These are phyloP conservation scores for Boletellus ananiceps DNA, from an alignment of 768 basidiomycete species.

Conservation along the genomic window DNA sequence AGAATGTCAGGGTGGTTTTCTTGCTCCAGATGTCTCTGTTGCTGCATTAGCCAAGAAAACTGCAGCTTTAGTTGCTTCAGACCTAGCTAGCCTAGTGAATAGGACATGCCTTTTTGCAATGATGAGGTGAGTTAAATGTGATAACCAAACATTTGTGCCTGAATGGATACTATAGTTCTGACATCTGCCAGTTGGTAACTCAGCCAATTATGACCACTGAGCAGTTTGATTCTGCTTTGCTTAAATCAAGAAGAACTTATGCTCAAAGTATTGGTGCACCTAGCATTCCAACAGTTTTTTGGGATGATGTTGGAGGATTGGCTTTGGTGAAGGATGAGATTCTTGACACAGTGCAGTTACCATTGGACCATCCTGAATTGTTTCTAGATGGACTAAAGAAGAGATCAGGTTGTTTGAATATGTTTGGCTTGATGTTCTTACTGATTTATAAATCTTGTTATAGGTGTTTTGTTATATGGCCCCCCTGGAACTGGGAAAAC, in stretches of 20 bases:
- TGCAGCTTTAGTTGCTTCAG: slow-evolving; percentile 82
- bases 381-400: slow-evolving; percentile 93
- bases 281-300: slow-evolving; percentile 89
- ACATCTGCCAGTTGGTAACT: neutral
- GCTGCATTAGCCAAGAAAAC: slow-evolving; percentile 73
- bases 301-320: slow-evolving; percentile 97
- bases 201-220: slow-evolving; percentile 32
- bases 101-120: slow-evolving; percentile 52
- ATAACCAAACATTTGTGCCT: neutral
- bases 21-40: slow-evolving; percentile 81
- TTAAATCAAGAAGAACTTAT: slow-evolving; percentile 69
- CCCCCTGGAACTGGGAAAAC: slow-evolving; percentile 97
- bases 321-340: slow-evolving; percentile 87
- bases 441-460: neutral
- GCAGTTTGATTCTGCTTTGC: slow-evolving; percentile 73
- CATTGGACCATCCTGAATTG: slow-evolving; percentile 83
- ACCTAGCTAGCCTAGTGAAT: slow-evolving; percentile 65
- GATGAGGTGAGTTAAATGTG: slow-evolving; percentile 12
- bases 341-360: slow-evolving; percentile 91
- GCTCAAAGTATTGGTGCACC: slow-evolving; percentile 96
- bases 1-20: slow-evolving; percentile 34
- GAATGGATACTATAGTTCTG: slow-evolving; percentile 2
- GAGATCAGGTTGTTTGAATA: slow-evolving; percentile 63
- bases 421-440: neutral
- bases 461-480: slow-evolving; percentile 88